Conservation (phyloP, 2,329 filamentous ascomycete genomes). For the Rasamsonia emersonii region DNA sequence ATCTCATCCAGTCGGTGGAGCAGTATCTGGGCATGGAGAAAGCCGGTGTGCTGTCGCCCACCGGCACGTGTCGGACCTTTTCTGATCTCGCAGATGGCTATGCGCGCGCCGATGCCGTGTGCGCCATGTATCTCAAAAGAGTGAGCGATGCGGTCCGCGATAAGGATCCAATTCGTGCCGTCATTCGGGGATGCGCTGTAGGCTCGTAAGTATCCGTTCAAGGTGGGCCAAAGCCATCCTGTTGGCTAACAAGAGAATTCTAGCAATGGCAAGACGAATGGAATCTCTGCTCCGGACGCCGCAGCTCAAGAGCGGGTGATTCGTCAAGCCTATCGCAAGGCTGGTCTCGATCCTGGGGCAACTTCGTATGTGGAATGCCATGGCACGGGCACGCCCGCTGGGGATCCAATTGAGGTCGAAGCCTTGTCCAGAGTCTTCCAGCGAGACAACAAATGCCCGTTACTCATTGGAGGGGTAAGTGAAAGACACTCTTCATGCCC, state of each 20-base stretch:
- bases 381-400: slow-evolving; percentile 3
- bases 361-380: slow-evolving; percentile 28
- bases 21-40: not conserved
- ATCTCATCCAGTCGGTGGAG: slow-evolving; percentile 6
- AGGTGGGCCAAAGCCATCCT: too few relatives aligned
- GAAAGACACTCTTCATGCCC: too few relatives aligned
- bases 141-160: slow-evolving; percentile 1
- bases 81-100: slow-evolving; percentile 40
- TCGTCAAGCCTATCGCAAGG: slow-evolving; percentile 23
- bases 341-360: slow-evolving; percentile 20
- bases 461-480: too few relatives aligned
- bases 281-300: slow-evolving; percentile 47
- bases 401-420: slow-evolving; percentile 2
- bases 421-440: slow-evolving; percentile 1
- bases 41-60: slow-evolving; percentile 25
- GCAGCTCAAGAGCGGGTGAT: slow-evolving; percentile 36
- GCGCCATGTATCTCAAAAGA: slow-evolving; percentile 1
- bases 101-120: slow-evolving; percentile 30
- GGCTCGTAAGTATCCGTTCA: too few relatives aligned
- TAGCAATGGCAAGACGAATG: slow-evolving; percentile 45
- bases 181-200: too few relatives aligned
- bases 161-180: slow-evolving; percentile 1
- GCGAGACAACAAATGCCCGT: not conserved
- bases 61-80: slow-evolving; percentile 37
- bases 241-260: slow-evolving; percentile 1